Conservation (phyloP, 495 filamentous ascomycete species). For the Saxophila tyrrhenica region DNA sequence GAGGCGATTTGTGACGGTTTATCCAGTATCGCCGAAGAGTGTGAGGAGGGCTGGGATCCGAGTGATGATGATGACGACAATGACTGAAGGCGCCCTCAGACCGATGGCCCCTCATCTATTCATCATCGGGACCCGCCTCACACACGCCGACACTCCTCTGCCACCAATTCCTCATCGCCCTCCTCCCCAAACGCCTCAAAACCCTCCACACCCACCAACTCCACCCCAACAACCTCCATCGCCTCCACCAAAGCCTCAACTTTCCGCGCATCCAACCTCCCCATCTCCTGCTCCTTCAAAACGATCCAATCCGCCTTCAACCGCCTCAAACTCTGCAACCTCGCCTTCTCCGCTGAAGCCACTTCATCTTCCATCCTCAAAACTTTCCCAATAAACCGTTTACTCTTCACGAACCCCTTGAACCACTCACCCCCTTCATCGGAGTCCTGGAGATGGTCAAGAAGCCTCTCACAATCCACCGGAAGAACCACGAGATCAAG, state of each 20-base stretch:
- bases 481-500: neutral
- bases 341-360: neutral
- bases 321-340: neutral
- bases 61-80: constrained; percentile 58
- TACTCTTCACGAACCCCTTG: neutral
- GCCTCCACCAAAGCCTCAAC: neutral
- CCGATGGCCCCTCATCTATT: too few species aligned
- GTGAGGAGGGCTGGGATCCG: constrained; percentile 72
- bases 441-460: neutral
- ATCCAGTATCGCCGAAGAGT: constrained; percentile 72
- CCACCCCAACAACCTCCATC: neutral
- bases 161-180: too few species aligned
- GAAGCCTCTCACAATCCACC: neutral
- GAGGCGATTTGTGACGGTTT: constrained; percentile 76
- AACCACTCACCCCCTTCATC: neutral
- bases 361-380: neutral
- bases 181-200: too few species aligned
- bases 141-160: too few species aligned
- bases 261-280: neutral
- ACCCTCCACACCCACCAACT: neutral
- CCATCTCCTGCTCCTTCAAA: neutral
- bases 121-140: too few species aligned
- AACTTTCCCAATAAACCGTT: neutral
- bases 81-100: too few species aligned
- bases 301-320: neutral